Evolutionary conservation across 768 basidiomycete genomes (phyloP).

Genomic region (Hebeloma cylindrosporum): DNA sequence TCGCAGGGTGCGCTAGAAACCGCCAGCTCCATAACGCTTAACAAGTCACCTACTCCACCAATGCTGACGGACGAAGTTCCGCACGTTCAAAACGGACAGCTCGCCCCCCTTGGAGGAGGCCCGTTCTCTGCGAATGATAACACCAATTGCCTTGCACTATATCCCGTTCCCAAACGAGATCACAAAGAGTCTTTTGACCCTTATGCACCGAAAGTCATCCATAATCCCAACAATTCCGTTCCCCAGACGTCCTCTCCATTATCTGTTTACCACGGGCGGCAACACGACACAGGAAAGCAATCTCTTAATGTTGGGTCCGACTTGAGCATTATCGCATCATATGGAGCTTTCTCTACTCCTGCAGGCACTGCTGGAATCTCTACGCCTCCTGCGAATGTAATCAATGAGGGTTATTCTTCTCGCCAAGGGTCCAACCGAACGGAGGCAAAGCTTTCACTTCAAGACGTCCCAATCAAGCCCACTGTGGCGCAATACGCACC

Average conservation of each 20-base stretch:
- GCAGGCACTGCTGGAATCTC: constrained; percentile 5
- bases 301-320: constrained; percentile 5
- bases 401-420: constrained; percentile 11
- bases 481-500: constrained; percentile 70
- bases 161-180: constrained; percentile 11
- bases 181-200: constrained; percentile 30
- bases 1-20: no score
- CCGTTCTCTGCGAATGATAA: no score
- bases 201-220: constrained; percentile 33
- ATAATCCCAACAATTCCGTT: constrained; percentile 23
- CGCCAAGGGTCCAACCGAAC: constrained; percentile 9
- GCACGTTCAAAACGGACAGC: no score
- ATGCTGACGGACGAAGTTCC: no score
- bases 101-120: no score
- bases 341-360: constrained; percentile 7
- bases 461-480: constrained; percentile 38
- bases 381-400: constrained; percentile 1
- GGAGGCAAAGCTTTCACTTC: constrained; percentile 18
- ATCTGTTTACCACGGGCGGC: constrained; percentile 25
- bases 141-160: no score
- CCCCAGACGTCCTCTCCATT: constrained; percentile 36
- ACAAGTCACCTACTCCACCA: no score
- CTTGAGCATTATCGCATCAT: constrained; percentile 6
- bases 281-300: constrained; percentile 19
- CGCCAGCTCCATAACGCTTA: no score